Percentiles rank a stretch among this genome's conserved stretches.
These are phyloP conservation scores for Claviceps sp. DNA, from an alignment of 2,329 filamentous ascomycete species.

Conservation along the genomic window DNA sequence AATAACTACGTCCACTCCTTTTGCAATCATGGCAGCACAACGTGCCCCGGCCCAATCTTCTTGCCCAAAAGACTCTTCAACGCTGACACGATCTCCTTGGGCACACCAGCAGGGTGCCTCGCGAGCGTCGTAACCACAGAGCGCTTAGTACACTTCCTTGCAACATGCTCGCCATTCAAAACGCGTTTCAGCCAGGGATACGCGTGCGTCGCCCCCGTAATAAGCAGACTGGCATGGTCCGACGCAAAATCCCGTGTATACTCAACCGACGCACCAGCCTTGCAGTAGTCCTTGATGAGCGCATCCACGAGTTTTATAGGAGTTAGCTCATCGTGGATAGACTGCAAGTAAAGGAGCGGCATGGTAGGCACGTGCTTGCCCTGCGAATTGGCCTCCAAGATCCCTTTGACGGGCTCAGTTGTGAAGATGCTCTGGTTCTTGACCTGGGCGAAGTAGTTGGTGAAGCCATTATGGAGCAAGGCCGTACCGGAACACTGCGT, in stretches of 20 bases:
- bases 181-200: neutral
- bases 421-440: neutral
- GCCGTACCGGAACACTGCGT: neutral
- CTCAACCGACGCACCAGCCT: neutral
- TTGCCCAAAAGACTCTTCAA: neutral
- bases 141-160: neutral
- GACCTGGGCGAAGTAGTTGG: neutral
- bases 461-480: neutral
- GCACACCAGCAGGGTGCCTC: neutral
- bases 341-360: constrained; percentile 1
- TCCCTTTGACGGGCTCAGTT: neutral
- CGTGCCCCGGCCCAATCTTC: neutral
- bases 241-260: neutral
- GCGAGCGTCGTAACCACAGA: neutral
- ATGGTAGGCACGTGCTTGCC: neutral
- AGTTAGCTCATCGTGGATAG: constrained; percentile 1
- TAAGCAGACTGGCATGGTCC: neutral
- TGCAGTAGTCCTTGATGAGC: constrained; percentile 1
- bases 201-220: neutral
- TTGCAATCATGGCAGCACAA: neutral
- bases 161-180: neutral
- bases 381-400: neutral
- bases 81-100: neutral
- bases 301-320: neutral
- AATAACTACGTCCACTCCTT: neutral